Percentiles rank a stretch among this genome's conserved stretches.
Conservation (phyloP, 2,329 filamentous ascomycete genomes). For the Colletotrichum euphorbiae region DNA sequence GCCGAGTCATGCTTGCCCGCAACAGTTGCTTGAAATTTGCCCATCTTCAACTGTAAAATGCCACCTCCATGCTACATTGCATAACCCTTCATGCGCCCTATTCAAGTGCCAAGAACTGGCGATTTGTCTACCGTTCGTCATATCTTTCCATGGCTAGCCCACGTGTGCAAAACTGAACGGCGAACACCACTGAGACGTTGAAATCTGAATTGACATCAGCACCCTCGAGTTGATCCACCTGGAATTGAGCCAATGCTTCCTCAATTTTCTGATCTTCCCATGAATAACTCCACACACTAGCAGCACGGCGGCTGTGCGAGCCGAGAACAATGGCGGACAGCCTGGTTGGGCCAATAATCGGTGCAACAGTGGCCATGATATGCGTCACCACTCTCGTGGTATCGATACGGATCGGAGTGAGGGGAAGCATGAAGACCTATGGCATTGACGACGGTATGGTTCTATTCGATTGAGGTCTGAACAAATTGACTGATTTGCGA, state of each 20-base stretch:
- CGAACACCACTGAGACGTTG: background rate
- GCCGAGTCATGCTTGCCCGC: background rate
- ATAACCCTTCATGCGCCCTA: no score
- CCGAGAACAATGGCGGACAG: slow-evolving; percentile 18
- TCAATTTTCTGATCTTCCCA: background rate
- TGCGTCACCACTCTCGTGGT: slow-evolving; percentile 30
- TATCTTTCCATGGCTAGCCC: slow-evolving; percentile 1
- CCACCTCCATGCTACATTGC: slow-evolving; percentile 4
- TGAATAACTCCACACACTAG: background rate
- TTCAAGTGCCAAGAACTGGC: background rate
- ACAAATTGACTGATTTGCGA: background rate
- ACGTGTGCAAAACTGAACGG: background rate
- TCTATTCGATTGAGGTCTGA: no score
- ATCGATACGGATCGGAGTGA: slow-evolving; percentile 13
- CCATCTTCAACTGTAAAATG: background rate
- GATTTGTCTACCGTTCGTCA: background rate
- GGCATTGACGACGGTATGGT: slow-evolving; percentile 25
- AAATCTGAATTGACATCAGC: background rate
- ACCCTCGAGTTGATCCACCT: background rate
- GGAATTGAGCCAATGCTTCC: background rate
- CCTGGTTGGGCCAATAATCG: slow-evolving; percentile 4
- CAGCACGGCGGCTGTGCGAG: background rate
- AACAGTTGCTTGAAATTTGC: background rate
- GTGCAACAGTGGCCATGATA: slow-evolving; percentile 28
- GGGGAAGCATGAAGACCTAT: slow-evolving; percentile 8